Base-by-base conservation (phyloP, 2,329 filamentous ascomycete genomes). In the Cryphonectria radicalis region DNA sequence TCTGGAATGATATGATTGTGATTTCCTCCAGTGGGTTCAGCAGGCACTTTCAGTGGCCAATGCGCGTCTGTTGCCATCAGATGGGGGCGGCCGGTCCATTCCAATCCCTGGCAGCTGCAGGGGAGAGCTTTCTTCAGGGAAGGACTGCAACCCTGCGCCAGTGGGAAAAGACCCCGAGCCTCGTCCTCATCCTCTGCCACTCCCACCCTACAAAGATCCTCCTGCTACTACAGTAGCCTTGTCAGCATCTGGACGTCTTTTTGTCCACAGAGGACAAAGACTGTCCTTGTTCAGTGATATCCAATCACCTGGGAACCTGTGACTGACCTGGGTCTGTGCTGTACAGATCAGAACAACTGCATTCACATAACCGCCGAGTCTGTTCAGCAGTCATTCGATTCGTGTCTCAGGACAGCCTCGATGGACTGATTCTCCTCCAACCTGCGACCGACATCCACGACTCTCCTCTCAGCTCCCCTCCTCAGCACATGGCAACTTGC, bases 341-440 rank as follows among this genome's bases (percentile, higher is more conserved):
- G 55, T 32, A 59, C 55, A 35, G 46, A 5, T 14, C 46, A 57
- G 50, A 57, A 19, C 32, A 22, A 25, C 40, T 32, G 35, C 35
- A 37, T n/a, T 67, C 19, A 40, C 53, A 46, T 35, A n/a, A 19
- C 53, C 28, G 63, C 65, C 57, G 65, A 43, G 40, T 68, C 62
- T 55, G 28, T 65, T 68, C 53, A 65, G 43, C 35, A 28, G 67
- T 73, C 69, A 60, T 73, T 69, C 72, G 72, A 71, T 65, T 67
- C 63, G 59, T 71, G 72, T 73, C 66, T 71, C 72, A 69, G 64
- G 66, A 69, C 46, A 55, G 43, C 40, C 28, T 65, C n/a, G 37
- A 73, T 73, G 71, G 67, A 73, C 71, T 73, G 71, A 73, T 73
- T 68, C 55, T 59, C 66, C 69, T 59, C 46, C 69, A 65, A 63